Evolutionary conservation across 176 grass and related monocot genomes (phyloP).

Genomic region (Bonia amplexicaulis): DNA sequence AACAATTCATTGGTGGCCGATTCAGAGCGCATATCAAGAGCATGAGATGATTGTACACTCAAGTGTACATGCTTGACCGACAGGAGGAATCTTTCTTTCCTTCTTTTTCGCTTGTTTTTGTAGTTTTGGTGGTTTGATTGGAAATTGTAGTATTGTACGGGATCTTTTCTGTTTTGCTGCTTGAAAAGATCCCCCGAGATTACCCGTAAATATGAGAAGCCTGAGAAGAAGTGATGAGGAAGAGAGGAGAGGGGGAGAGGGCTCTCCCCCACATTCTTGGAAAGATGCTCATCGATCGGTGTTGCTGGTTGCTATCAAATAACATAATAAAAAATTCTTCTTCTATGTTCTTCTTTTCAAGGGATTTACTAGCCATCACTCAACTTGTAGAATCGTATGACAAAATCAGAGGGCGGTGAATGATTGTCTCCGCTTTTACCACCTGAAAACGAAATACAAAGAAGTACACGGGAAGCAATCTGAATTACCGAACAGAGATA

Average conservation of each 20-base stretch:
- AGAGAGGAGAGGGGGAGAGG: conserved; percentile 39
- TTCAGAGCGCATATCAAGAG: not conserved
- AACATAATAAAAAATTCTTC: conserved; percentile 20
- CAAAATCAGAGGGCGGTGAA: too few species aligned
- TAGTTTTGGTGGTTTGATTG: not conserved
- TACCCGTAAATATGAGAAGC: conserved; percentile 20
- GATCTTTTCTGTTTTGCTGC: conserved; percentile 40
- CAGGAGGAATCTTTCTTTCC: not conserved
- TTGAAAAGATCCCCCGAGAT: conserved; percentile 33
- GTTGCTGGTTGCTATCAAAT: conserved; percentile 17
- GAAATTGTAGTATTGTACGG: conserved; percentile 30
- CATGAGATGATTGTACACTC: conserved; percentile 4
- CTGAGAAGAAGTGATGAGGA: conserved; percentile 14
- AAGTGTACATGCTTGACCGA: not conserved
- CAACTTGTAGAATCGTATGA: too few species aligned
- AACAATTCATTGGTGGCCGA: not conserved
- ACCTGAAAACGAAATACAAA: too few species aligned
- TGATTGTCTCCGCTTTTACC: too few species aligned
- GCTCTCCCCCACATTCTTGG: conserved; percentile 44
- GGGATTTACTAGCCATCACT: not conserved
- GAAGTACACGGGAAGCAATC: too few species aligned
- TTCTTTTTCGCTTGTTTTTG: not conserved
- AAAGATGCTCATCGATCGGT: conserved; percentile 6
- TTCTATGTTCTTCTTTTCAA: not conserved
- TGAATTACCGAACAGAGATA: too few species aligned